These are phyloP conservation scores for Aspergillus asperescens DNA, from an alignment of 495 filamentous ascomycete genomes.

Conservation along the genomic window DNA sequence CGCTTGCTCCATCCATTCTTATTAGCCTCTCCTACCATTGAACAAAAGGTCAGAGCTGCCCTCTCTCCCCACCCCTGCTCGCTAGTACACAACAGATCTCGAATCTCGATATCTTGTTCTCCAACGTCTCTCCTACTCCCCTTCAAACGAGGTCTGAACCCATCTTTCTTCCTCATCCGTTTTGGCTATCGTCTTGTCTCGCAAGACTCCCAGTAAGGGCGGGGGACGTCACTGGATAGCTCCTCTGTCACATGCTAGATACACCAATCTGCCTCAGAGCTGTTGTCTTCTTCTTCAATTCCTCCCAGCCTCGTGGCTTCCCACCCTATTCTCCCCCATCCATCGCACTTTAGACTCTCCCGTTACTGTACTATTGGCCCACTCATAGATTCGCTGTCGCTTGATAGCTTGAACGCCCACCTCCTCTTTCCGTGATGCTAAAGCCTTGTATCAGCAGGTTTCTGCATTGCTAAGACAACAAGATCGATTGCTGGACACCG, in stretches of 20 bases:
- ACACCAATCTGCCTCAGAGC: neutral
- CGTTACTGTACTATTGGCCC: neutral
- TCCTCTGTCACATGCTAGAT: constrained; percentile 7
- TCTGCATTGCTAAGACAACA: constrained; percentile 3
- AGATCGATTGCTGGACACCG: too few species aligned
- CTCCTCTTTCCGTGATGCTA: constrained; percentile 2
- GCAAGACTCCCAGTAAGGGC: too few species aligned
- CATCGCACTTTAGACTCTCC: neutral
- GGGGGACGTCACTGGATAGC: neutral
- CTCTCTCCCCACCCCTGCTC: neutral
- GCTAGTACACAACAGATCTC: neutral
- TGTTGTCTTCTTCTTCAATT: neutral
- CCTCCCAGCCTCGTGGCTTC: too few species aligned
- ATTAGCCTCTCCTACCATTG: too few species aligned
- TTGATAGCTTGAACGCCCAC: neutral
- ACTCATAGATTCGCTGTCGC: neutral
- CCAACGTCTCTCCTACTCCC: neutral
- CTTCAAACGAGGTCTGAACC: too few species aligned
- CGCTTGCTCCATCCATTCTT: too few species aligned
- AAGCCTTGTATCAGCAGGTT: constrained; percentile 5
- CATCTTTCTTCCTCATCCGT: too few species aligned
- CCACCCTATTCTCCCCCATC: too few species aligned
- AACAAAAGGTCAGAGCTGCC: neutral
- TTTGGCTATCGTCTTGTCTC: too few species aligned
- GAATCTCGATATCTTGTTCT: neutral